phyloP scores from a whole-genome alignment of 2,329 filamentous ascomycete genomes.

The Penicillium occitanis region DNA sequence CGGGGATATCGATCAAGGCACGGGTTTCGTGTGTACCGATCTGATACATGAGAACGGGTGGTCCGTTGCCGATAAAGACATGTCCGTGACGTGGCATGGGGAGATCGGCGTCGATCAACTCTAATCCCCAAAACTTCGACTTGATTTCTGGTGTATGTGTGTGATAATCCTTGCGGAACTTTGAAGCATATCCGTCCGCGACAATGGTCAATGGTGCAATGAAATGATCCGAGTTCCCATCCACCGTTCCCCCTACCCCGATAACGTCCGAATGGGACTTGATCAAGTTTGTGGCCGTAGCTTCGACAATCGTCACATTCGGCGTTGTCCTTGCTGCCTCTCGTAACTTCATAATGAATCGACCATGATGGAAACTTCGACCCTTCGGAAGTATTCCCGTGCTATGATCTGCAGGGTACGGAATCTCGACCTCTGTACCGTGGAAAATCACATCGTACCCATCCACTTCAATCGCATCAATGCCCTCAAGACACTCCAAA shows the following conservation, averaged over 20 bases:
- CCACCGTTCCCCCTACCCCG: constrained; percentile 73
- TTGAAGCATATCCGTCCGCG: constrained; percentile 88
- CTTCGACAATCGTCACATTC: constrained; percentile 90
- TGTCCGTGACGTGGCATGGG: constrained; percentile 76
- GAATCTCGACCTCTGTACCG: constrained; percentile 68
- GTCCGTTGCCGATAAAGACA: constrained; percentile 75
- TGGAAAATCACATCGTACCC: constrained; percentile 90
- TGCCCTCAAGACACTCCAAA: constrained; percentile 77
- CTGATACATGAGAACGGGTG: constrained; percentile 89
- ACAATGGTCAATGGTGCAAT: constrained; percentile 87
- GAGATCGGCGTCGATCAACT: constrained; percentile 82
- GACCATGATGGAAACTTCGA: constrained; percentile 86
- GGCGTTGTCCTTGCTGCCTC: constrained; percentile 69
- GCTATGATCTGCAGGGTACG: constrained; percentile 65
- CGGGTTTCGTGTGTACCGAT: constrained; percentile 94
- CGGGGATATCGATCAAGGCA: constrained; percentile 82
- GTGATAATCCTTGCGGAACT: constrained; percentile 81
- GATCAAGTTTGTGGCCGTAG: constrained; percentile 75
- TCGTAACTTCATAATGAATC: constrained; percentile 82
- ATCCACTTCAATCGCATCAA: constrained; percentile 78
- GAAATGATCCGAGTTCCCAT: constrained; percentile 71
- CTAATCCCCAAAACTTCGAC: constrained; percentile 90
- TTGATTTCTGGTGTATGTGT: constrained; percentile 65
- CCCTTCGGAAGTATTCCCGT: constrained; percentile 63
- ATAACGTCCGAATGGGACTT: constrained; percentile 72